These are phyloP conservation scores for Alternaria sp. DNA, from an alignment of 2,329 filamentous ascomycete species.

Conservation along the genomic window DNA sequence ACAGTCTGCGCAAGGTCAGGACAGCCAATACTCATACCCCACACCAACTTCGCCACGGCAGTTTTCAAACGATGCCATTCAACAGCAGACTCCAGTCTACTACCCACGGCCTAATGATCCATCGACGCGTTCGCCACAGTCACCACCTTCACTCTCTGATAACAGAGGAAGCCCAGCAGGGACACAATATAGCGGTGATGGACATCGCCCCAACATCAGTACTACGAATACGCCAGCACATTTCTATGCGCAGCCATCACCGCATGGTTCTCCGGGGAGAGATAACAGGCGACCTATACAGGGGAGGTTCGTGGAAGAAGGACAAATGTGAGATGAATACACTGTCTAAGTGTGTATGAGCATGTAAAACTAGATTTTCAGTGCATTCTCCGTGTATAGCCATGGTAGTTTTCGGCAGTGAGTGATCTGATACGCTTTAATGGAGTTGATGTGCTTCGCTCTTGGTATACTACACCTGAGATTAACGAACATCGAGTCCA, in stretches of 20 bases:
- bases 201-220: slow-evolving; percentile 22
- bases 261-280: slow-evolving; percentile 7
- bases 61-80: slow-evolving; percentile 19
- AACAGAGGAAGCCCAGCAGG: slow-evolving; percentile 26
- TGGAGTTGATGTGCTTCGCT: background rate
- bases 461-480: background rate
- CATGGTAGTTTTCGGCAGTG: background rate
- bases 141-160: slow-evolving; percentile 28
- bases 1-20: slow-evolving; percentile 25
- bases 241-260: slow-evolving; percentile 45
- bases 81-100: slow-evolving; percentile 38
- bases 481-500: background rate
- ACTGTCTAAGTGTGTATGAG: background rate
- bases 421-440: background rate
- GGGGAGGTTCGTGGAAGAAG: slow-evolving; percentile 20
- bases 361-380: background rate
- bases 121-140: slow-evolving; percentile 23
- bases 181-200: slow-evolving; percentile 31
- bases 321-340: slow-evolving; percentile 10
- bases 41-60: slow-evolving; percentile 32
- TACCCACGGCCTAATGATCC: slow-evolving; percentile 40
- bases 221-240: slow-evolving; percentile 46
- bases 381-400: background rate
- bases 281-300: slow-evolving; percentile 12
- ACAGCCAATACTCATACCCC: slow-evolving; percentile 38